These are phyloP conservation scores for Stachybotrys elegans DNA, from an alignment of 2,329 filamentous ascomycete species.

Conservation along the genomic window DNA sequence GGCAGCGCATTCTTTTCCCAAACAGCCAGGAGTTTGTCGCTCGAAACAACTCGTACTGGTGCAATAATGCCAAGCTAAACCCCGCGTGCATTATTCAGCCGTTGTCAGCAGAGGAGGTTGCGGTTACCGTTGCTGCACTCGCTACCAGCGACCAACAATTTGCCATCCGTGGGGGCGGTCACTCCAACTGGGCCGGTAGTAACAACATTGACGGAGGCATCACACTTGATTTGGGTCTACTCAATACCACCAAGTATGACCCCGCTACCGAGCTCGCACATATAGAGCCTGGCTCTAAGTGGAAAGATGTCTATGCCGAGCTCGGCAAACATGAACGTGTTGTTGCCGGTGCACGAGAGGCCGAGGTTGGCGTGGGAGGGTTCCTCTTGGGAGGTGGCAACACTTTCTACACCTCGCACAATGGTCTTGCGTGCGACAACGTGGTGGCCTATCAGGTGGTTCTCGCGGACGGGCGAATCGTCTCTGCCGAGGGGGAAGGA, in stretches of 20 bases:
- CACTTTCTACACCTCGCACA: background rate
- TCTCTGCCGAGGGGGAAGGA: too few species aligned
- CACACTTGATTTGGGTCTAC: slow-evolving; percentile 35
- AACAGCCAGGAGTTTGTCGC: too few species aligned
- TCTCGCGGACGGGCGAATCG: background rate
- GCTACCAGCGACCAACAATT: slow-evolving; percentile 27
- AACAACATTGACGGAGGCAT: slow-evolving; percentile 38
- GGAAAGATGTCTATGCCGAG: slow-evolving; percentile 9
- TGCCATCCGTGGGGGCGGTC: slow-evolving; percentile 45
- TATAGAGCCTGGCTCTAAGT: slow-evolving; percentile 7
- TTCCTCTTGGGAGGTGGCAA: slow-evolving; percentile 5
- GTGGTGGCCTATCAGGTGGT: background rate
- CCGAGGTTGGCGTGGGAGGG: slow-evolving; percentile 3
- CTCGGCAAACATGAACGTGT: slow-evolving; percentile 2
- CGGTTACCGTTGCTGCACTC: slow-evolving; percentile 10
- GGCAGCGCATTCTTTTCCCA: too few species aligned
- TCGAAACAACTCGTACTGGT: too few species aligned
- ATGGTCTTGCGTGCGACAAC: background rate
- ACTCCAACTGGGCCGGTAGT: slow-evolving; percentile 33
- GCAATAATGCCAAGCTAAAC: too few species aligned
- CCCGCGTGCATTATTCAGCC: slow-evolving; percentile 22
- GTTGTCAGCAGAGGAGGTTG: slow-evolving; percentile 15
- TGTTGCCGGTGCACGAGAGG: slow-evolving; percentile 2
- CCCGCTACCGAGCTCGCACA: slow-evolving; percentile 6
- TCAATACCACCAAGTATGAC: slow-evolving; percentile 11